Evolutionary conservation across 2,329 filamentous ascomycete species (phyloP).

Genomic region (Chalaropsis thielavioides): DNA sequence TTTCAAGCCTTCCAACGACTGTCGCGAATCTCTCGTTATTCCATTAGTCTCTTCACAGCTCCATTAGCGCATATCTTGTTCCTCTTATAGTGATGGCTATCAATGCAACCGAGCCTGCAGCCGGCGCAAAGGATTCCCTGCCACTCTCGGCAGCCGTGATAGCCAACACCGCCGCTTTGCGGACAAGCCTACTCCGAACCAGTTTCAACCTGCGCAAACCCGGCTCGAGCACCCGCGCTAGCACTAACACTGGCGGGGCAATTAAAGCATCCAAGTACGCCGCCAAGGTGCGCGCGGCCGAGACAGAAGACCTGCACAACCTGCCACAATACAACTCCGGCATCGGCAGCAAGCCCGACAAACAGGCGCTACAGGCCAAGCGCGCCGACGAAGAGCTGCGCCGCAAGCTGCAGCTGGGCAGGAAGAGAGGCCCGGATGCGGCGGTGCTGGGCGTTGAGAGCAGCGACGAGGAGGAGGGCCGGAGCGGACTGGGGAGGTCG

Average conservation of each 20-base stretch:
- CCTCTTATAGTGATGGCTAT: not conserved
- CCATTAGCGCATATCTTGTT: too few relatives aligned
- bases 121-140: not conserved
- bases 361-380: not conserved
- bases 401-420: slow-evolving; percentile 15
- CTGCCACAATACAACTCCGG: slow-evolving; percentile 15
- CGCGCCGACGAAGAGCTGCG: slow-evolving; percentile 14
- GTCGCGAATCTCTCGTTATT: too few relatives aligned
- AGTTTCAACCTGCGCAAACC: slow-evolving; percentile 7
- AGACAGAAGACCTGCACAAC: slow-evolving; percentile 10
- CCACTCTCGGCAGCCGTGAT: slow-evolving; percentile 3
- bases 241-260: not conserved
- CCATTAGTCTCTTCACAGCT: too few relatives aligned
- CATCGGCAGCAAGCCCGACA: slow-evolving; percentile 8
- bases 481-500: slow-evolving; percentile 12
- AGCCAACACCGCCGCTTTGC: slow-evolving; percentile 4
- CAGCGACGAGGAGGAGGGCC: slow-evolving; percentile 15
- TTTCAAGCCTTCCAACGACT: too few relatives aligned
- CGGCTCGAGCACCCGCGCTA: not conserved
- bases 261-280: slow-evolving; percentile 11
- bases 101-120: not conserved
- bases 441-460: slow-evolving; percentile 10
- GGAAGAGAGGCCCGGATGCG: slow-evolving; percentile 1
- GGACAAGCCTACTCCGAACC: not conserved
- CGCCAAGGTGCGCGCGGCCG: slow-evolving; percentile 2